These are phyloP conservation scores for Syzygium malaccense DNA, from an alignment of 441 rosid genomes.

Conservation along the genomic window DNA sequence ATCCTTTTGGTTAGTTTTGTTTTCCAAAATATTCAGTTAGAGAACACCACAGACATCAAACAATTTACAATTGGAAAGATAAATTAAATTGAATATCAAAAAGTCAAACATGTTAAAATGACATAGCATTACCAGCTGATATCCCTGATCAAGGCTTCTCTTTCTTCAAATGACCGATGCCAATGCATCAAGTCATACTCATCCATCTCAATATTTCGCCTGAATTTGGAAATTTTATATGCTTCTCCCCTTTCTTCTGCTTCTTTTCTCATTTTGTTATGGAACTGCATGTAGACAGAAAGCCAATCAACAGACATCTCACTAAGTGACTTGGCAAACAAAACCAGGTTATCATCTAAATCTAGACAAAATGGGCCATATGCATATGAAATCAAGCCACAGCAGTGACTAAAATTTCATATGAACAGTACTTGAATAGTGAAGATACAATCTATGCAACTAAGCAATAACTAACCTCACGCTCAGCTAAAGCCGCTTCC, in stretches of 20 bases:
- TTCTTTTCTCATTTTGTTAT: constrained; percentile 60
- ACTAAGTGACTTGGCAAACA: neutral
- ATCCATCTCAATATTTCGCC: constrained; percentile 90
- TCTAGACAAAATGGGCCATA: neutral
- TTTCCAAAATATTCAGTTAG: neutral
- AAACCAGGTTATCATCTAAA: neutral
- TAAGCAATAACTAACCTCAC: constrained; percentile 36
- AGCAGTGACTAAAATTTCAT: neutral
- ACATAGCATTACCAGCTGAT: constrained; percentile 66
- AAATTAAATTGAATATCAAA: neutral
- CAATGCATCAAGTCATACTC: constrained; percentile 84
- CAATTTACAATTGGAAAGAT: neutral
- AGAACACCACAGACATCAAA: neutral
- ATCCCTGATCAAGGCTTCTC: constrained; percentile 93
- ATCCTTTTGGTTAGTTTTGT: neutral
- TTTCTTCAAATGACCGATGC: constrained; percentile 88
- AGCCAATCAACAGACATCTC: neutral
- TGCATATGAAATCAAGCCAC: neutral
- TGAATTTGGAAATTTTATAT: constrained; percentile 63
- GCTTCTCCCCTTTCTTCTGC: constrained; percentile 72
- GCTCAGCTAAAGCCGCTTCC: constrained; percentile 87
- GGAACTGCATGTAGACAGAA: constrained; percentile 32
- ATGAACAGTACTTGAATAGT: neutral
- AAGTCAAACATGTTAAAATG: neutral
- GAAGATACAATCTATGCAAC: neutral